Conservation (phyloP, 2,329 filamentous ascomycete genomes). For the Piedraia hortae region DNA sequence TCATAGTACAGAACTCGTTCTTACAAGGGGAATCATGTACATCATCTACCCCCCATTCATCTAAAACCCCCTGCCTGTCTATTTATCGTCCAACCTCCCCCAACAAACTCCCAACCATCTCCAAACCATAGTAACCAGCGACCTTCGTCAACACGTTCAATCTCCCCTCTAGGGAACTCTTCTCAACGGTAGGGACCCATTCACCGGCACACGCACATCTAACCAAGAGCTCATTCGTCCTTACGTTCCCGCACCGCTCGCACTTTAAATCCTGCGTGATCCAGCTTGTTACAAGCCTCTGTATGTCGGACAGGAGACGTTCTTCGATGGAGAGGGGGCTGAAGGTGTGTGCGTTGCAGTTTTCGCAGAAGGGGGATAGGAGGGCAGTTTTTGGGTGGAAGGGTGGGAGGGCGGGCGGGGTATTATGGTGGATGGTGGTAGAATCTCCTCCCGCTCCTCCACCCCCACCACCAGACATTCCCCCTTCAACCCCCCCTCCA, state of each 20-base stretch:
- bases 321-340: constrained; percentile 67
- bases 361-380: constrained; percentile 27
- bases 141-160: constrained; percentile 47
- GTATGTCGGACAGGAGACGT: constrained; percentile 45
- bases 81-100: constrained; percentile 62
- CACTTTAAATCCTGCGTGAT: constrained; percentile 76
- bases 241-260: constrained; percentile 34
- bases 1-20: too few relatives aligned
- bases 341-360: constrained; percentile 49
- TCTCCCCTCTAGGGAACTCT: constrained; percentile 34
- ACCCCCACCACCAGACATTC: neutral
- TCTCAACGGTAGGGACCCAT: constrained; percentile 48
- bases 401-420: constrained; percentile 20
- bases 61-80: too few relatives aligned
- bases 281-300: constrained; percentile 54
- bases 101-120: too few relatives aligned
- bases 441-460: neutral
- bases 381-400: constrained; percentile 3
- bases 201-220: constrained; percentile 79
- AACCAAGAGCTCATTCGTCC: constrained; percentile 85
- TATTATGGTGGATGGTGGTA: too few relatives aligned
- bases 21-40: too few relatives aligned
- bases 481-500: neutral
- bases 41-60: too few relatives aligned
- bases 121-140: constrained; percentile 41